phyloP scores from a whole-genome alignment of 352 stramenopile genomes.

The Aphanomyces astaci region DNA sequence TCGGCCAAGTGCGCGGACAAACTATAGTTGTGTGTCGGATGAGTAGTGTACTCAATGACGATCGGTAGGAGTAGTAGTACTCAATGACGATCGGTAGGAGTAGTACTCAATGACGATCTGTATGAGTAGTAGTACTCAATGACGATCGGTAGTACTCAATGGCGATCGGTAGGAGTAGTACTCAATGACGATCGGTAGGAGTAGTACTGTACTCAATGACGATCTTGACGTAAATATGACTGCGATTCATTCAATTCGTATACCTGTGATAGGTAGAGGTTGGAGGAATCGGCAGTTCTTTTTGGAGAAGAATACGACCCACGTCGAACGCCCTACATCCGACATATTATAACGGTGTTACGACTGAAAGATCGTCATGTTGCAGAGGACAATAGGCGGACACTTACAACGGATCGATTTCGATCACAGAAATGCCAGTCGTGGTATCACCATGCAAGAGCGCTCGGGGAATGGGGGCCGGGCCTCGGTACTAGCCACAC shows the following conservation, averaged over 20 bases:
- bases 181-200: no score
- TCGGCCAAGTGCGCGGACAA: slow-evolving; percentile 41
- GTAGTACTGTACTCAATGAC: no score
- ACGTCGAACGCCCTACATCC: slow-evolving; percentile 58
- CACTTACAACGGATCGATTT: slow-evolving; percentile 56
- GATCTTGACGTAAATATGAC: no score
- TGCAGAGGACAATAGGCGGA: no score
- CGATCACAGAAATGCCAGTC: slow-evolving; percentile 79
- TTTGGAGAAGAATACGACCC: slow-evolving; percentile 62
- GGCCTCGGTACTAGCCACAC: slow-evolving; percentile 71
- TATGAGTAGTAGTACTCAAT: no score
- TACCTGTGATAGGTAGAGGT: slow-evolving; percentile 47
- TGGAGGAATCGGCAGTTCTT: slow-evolving; percentile 36
- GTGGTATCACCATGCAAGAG: slow-evolving; percentile 64
- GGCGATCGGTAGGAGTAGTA: no score
- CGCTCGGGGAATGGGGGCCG: slow-evolving; percentile 79
- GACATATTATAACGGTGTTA: background rate
- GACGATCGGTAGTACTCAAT: no score
- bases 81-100: no score
- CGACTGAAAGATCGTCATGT: no score
- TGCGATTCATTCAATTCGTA: background rate
- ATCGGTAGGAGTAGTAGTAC: no score
- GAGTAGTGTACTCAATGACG: no score
- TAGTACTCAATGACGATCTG: no score
- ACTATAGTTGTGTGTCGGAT: slow-evolving; percentile 26